These are phyloP conservation scores for Fonsecaea nubica DNA, from an alignment of 2,329 filamentous ascomycete species.

Conservation along the genomic window DNA sequence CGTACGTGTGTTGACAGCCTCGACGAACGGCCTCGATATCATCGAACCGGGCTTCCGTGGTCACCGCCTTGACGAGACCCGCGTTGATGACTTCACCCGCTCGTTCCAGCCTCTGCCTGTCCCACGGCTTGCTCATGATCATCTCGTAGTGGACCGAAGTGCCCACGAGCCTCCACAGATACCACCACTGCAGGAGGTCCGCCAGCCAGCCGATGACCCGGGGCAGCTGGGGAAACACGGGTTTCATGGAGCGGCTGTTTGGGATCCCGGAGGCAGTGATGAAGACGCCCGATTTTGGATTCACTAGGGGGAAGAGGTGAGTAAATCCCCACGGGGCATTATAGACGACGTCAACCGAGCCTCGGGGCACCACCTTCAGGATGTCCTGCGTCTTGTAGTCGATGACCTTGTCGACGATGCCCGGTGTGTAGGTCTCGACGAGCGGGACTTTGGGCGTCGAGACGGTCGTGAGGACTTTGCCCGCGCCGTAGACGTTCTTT, in stretches of 20 bases:
- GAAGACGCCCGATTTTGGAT: too few species aligned
- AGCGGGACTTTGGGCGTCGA: conserved; percentile 58
- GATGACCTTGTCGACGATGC: conserved; percentile 7
- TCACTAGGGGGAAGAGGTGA: background rate
- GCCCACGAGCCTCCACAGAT: conserved; percentile 7
- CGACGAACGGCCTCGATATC: conserved; percentile 3
- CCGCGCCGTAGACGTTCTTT: conserved; percentile 58
- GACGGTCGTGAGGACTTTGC: conserved; percentile 58
- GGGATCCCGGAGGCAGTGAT: too few species aligned
- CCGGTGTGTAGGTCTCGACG: conserved; percentile 7
- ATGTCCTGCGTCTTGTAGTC: conserved; percentile 5
- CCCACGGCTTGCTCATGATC: conserved; percentile 2
- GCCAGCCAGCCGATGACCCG: background rate
- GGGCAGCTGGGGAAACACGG: background rate
- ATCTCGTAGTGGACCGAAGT: conserved; percentile 8
- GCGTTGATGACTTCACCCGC: conserved; percentile 4
- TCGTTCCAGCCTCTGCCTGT: conserved; percentile 4
- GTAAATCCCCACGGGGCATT: conserved; percentile 1
- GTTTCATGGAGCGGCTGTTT: background rate
- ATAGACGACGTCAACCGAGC: conserved; percentile 6
- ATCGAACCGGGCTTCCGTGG: background rate
- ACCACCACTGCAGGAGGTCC: conserved; percentile 7
- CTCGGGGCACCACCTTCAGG: background rate
- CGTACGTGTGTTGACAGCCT: background rate
- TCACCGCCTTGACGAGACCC: conserved; percentile 1